Base-by-base conservation (phyloP, 2,329 filamentous ascomycete genomes). In the Fusarium sp. region DNA sequence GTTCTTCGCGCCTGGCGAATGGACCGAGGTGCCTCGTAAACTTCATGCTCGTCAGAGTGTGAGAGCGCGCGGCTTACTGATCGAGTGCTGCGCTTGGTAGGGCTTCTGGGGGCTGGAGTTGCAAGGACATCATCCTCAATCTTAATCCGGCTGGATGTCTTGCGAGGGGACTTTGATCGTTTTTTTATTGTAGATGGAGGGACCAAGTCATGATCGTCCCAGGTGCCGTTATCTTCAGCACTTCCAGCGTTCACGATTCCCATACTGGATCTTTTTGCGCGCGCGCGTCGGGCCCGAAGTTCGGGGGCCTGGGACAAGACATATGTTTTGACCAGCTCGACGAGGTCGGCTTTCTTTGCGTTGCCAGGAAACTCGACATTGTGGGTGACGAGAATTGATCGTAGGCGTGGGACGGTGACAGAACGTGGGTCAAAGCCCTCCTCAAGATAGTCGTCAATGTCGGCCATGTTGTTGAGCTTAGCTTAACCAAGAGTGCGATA, bases 341-440 rank as follows among this genome's bases (percentile, higher is more conserved):
- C 85, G 22, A 99, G 88, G 75, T 97, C 91, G 0, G 88, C 83
- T 82, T 99, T 99, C 82, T 98, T 99, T 14, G 96, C 94, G 6
- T 90, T 94, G 0, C 93, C 90, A 7, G 94, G 91, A 77, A 97
- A 98, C 37, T 88, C 82, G 74, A 98, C 84, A 76, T 94, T 92
- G 81, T 99, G 93, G 69, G 89, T 91, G 74, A 98, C 92, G 59
- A 99, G 88, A 70, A 98, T 96, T 48, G 92, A 95, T 74, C 96
- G 92, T 72, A 99, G 84, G 45, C 92, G 91, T 27, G 96, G 94
- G 49, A 98, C 89, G 2, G 94, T 98, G 67, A 98, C 87, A 68
- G 87, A 88, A 75, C 86, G 85, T 20, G 96, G 89, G 77, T 99
- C 93, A 78, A 97, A 98, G 73, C 88, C 92, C 55, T 92, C 87